Evolutionary conservation across 2,329 filamentous ascomycete species (phyloP), one percentile per base, ranked within the genome.

Genomic region (Pseudogymnoascus sp.): DNA sequence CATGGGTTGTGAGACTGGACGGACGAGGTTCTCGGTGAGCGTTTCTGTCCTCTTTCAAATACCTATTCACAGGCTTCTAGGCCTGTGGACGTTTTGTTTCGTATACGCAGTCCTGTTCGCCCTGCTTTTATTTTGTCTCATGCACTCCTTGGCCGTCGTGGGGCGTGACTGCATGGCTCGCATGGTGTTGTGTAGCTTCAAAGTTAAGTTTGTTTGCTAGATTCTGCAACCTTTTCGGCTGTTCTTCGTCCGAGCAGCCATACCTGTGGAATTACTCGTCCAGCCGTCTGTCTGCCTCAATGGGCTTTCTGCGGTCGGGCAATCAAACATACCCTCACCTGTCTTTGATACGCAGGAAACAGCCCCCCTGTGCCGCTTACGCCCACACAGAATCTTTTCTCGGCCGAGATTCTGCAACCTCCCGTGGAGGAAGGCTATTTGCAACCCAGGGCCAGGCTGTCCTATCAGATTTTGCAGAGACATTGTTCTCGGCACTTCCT

Each of bases 1-100:
- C 46, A 56, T 56, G n/a, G n/a, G 14, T n/a, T 31, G 46, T 56
- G 46, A 31, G 26, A 56, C 46, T 56, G 26, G 26, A n/a, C 26
- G 4, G 26, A 31, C 8, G 46, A 56, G 26, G n/a, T 33, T 56
- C 46, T 56, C 46, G 46, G 46, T 56, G 46, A 56, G 46, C 46
- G 46, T 56, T 56, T 56, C 26, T 56, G 46, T 56, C 46, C 26
- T 56, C 46, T 56, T 56, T 56, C 46, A 56, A 56, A 31, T 56
- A 31, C 46, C 26, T 12, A 19, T 33, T 11, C 26, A 56, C 46
- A 56, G 26, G 26, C 10, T 33, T 6, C 46, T 10, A 56, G 28
- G 46, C 46, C 46, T 56, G 12, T 33, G 46, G n/a, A 12, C 16
- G 12, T 7, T 33, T 56, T 26, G 8, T 56, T 56, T 56, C 26